A percentile compares a stretch with the other conserved stretches of the same genome.
These are phyloP conservation scores for Mycena epipterygia DNA, from an alignment of 768 basidiomycete species.

Conservation along the genomic window DNA sequence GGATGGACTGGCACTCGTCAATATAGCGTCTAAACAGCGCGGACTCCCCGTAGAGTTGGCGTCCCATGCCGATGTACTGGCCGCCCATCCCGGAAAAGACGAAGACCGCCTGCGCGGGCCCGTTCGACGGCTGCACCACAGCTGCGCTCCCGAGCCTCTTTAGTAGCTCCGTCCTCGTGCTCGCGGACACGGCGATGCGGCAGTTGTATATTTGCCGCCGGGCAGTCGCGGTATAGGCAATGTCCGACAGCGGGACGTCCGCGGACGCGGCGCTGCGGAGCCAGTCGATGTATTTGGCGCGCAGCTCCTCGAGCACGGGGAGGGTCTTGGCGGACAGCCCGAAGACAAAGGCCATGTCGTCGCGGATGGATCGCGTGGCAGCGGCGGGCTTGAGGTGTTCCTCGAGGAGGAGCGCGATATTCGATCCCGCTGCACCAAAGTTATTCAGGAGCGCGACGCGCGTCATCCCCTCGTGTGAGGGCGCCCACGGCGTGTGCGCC, in stretches of 20 bases:
- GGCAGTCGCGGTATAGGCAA: conserved; percentile 79
- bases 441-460: conserved; percentile 78
- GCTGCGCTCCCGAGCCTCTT: conserved; percentile 55
- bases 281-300: conserved; percentile 61
- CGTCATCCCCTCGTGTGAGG: conserved; percentile 46
- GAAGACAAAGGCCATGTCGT: conserved; percentile 56
- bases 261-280: conserved; percentile 50
- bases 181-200: conserved; percentile 65
- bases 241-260: conserved; percentile 54
- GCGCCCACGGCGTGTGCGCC: conserved; percentile 55
- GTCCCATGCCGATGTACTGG: conserved; percentile 77
- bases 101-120: conserved; percentile 61
- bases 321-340: conserved; percentile 74
- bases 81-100: conserved; percentile 84
- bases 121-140: conserved; percentile 45
- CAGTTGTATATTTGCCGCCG: conserved; percentile 69
- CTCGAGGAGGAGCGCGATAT: conserved; percentile 72
- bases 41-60: conserved; percentile 63
- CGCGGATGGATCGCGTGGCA: not conserved
- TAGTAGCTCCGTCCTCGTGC: conserved; percentile 59
- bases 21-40: conserved; percentile 64
- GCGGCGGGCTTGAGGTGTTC: conserved; percentile 52
- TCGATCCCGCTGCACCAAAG: conserved; percentile 83
- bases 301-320: conserved; percentile 61
- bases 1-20: conserved; percentile 69